Base-by-base conservation (phyloP, 164 flowering plant genomes). In the Saururus chinensis region DNA sequence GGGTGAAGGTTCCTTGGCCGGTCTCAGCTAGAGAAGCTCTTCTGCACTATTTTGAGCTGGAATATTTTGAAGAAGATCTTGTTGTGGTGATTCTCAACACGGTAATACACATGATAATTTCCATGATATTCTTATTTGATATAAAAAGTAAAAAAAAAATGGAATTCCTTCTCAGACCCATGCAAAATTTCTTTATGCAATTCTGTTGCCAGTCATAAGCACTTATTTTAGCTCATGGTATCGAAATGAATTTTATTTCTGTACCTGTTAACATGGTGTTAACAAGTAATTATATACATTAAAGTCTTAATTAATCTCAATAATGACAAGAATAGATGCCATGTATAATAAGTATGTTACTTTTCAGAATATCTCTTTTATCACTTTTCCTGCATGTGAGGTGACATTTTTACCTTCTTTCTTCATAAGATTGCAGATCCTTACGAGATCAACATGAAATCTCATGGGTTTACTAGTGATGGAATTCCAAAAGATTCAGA, bases 1-100 rank as follows among this genome's bases (percentile, higher is more conserved):
- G 99, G 88, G 56, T 84, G 87, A 90, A 89, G 88, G 71, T 87
- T 71, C 67, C 97, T 12, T 93, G 99, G 99, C 99, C 99, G 35
- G 64, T 93, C 62, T 83, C 99, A 61, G 64, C 76, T 62, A 76
- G 97, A 67, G 97, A 93, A 77, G 92, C 80, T 56, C 30, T 93
- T 51, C 41, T 85, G 70, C 96, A 88, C 74, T 90, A 69, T 65
- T 85, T 79, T 71, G 75, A 67, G 66, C 73, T 93, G 22, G 97
- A 93, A 51, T 86, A 77, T 80, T 70, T 86, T 57, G 77, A 87
- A 70, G 91, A 85, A 52, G 96, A 68, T 67, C 81, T 93, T 40
- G 35, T 88, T 23, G 74, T 93, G 56, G 84, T 87, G 65, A 81
- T 87, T 40, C 9, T 85, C 30, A 88, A 84, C 75, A 51, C 99